A percentile compares a stretch with the other conserved stretches of the same genome.
Evolutionary conservation across 2,329 filamentous ascomycete species (phyloP).

Genomic region (Fusarium papillatum): DNA sequence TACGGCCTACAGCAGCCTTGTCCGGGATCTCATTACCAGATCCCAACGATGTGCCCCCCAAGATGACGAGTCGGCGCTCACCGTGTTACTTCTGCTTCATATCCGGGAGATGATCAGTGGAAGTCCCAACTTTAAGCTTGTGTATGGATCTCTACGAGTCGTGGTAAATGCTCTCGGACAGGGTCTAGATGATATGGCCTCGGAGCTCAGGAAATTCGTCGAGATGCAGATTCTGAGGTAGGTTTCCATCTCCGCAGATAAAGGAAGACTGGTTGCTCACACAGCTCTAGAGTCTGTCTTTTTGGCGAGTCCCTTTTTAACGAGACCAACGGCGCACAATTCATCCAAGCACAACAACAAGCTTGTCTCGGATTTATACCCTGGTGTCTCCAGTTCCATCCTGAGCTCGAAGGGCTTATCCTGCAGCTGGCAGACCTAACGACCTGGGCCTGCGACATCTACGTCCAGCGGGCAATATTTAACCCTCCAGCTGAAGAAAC

Average conservation of each 20-base stretch:
- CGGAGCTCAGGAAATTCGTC: slow-evolving; percentile 32
- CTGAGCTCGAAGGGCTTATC: slow-evolving; percentile 31
- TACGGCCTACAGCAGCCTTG: slow-evolving; percentile 20
- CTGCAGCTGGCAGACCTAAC: slow-evolving; percentile 31
- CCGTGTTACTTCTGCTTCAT: slow-evolving; percentile 32
- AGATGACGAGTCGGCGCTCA: slow-evolving; percentile 38
- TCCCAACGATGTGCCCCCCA: slow-evolving; percentile 36
- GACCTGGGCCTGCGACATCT: slow-evolving; percentile 37
- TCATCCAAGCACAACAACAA: slow-evolving; percentile 35
- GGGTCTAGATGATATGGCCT: not conserved
- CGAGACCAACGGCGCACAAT: slow-evolving; percentile 34
- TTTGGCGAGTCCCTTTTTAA: slow-evolving; percentile 39
- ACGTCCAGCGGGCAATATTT: slow-evolving; percentile 35
- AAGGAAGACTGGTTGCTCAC: not conserved
- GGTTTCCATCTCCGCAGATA: rapidly evolving
- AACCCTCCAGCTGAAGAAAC: slow-evolving; percentile 33
- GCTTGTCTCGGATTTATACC: slow-evolving; percentile 39
- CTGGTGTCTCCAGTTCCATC: slow-evolving; percentile 37
- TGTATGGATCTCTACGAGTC: slow-evolving; percentile 33
- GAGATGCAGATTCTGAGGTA: slow-evolving; percentile 40
- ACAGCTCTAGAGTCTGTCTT: slow-evolving; percentile 18
- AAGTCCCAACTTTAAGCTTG: slow-evolving; percentile 37
- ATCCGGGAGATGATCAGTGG: slow-evolving; percentile 41
- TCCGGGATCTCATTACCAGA: slow-evolving; percentile 30
- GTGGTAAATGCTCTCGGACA: slow-evolving; percentile 30